These are phyloP conservation scores for Mallotus repandus DNA, from an alignment of 441 rosid genomes.

Conservation along the genomic window DNA sequence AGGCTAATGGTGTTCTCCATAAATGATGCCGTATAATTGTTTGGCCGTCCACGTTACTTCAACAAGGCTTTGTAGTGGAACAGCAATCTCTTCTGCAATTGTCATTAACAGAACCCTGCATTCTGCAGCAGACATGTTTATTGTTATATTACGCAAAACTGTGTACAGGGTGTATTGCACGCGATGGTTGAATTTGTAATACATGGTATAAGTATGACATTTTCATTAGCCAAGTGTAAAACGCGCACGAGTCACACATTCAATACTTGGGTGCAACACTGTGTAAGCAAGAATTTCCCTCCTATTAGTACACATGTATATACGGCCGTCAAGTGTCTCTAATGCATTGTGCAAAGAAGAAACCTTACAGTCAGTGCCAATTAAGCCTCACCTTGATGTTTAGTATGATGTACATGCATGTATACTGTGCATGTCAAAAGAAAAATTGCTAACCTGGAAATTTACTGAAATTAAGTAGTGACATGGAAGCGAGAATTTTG, in stretches of 20 bases:
- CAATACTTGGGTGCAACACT: too few relatives aligned
- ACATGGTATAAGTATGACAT: too few relatives aligned
- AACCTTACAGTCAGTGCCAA: too few relatives aligned
- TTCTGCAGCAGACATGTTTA: slow-evolving; percentile 36
- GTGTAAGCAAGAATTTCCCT: too few relatives aligned
- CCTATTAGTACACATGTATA: neutral
- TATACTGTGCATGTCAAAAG: too few relatives aligned
- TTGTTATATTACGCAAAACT: neutral
- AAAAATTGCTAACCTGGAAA: slow-evolving; percentile 43
- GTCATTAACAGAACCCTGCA: slow-evolving; percentile 47
- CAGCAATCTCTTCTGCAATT: slow-evolving; percentile 43
- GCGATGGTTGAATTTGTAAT: too few relatives aligned
- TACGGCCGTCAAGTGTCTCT: too few relatives aligned
- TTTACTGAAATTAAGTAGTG: slow-evolving; percentile 51
- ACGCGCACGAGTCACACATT: too few relatives aligned
- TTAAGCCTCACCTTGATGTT: neutral
- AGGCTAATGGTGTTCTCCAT: slow-evolving; percentile 32
- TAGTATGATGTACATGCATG: neutral
- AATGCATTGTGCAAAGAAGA: too few relatives aligned
- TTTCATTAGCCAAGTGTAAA: too few relatives aligned
- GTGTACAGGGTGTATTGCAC: too few relatives aligned
- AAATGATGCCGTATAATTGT: slow-evolving; percentile 33
- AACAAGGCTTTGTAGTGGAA: slow-evolving; percentile 35
- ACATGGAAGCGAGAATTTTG: slow-evolving; percentile 53
- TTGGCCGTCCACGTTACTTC: slow-evolving; percentile 52